These are phyloP conservation scores for Chlamydomonas urium DNA, from an alignment of 139 green algal genomes.

Conservation along the genomic window DNA sequence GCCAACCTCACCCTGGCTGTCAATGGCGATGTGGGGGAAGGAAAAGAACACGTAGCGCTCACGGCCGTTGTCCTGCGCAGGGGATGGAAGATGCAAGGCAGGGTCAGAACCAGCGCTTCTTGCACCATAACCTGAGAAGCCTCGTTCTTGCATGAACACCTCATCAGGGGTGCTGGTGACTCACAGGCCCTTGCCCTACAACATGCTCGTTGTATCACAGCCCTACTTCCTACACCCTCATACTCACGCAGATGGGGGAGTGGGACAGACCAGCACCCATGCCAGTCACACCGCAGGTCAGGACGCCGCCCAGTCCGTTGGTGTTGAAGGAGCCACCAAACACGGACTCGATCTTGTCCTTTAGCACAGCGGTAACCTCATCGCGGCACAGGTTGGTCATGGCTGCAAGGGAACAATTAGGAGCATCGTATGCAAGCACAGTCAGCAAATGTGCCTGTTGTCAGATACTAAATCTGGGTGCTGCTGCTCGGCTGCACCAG, in stretches of 20 bases:
- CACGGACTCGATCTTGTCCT: constrained; percentile 72
- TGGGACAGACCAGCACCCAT: constrained; percentile 57
- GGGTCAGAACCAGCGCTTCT: no score
- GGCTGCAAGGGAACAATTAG: constrained; percentile 30
- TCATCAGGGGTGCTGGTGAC: no score
- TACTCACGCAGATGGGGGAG: constrained; percentile 32
- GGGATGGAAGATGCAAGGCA: no score
- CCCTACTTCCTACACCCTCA: not conserved
- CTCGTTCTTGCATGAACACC: no score
- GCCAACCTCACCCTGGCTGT: constrained; percentile 63
- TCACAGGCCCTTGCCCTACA: not conserved
- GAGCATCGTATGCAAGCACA: not conserved
- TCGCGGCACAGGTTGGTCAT: constrained; percentile 88
- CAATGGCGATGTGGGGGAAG: constrained; percentile 88
- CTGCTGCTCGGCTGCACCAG: constrained; percentile 36
- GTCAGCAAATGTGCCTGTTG: not conserved
- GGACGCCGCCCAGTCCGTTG: constrained; percentile 77
- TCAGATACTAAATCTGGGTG: not conserved
- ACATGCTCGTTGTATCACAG: not conserved
- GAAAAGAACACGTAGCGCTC: constrained; percentile 90
- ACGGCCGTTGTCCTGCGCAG: constrained; percentile 50
- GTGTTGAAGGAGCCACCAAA: constrained; percentile 77
- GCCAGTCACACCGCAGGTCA: constrained; percentile 79
- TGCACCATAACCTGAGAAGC: no score
- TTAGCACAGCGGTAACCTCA: constrained; percentile 71